Evolutionary conservation across 2,329 filamentous ascomycete species (phyloP).

Genomic region (Catunica adiposa): DNA sequence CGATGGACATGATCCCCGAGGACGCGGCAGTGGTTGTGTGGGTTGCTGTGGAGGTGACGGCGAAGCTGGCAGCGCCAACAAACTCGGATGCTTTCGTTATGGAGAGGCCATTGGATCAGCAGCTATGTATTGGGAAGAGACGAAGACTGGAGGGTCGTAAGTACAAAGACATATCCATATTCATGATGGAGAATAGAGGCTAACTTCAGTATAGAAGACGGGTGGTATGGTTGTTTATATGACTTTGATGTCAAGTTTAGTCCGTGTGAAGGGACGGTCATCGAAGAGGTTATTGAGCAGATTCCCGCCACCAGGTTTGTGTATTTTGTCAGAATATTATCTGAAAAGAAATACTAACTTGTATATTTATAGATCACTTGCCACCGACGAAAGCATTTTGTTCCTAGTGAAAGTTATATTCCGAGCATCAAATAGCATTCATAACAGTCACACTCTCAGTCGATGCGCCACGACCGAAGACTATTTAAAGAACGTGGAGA

Average conservation of each 20-base stretch:
- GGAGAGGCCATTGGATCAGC: constrained; percentile 12
- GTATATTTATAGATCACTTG: constrained; percentile 23
- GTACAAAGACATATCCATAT: neutral
- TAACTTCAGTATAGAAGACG: constrained; percentile 8
- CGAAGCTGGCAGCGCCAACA: constrained; percentile 20
- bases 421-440: constrained; percentile 1
- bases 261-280: constrained; percentile 24
- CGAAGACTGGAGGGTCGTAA: constrained; percentile 13
- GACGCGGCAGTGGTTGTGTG: constrained; percentile 24
- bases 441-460: neutral
- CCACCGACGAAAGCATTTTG: constrained; percentile 29
- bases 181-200: neutral
- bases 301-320: constrained; percentile 26
- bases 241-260: constrained; percentile 31
- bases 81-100: constrained; percentile 16
- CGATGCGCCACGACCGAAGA: constrained; percentile 27
- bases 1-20: constrained; percentile 23
- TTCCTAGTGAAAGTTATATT: constrained; percentile 29
- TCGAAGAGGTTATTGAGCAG: constrained; percentile 32
- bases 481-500: constrained; percentile 42
- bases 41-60: constrained; percentile 33
- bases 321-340: neutral
- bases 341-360: neutral
- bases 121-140: constrained; percentile 14
- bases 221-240: constrained; percentile 32